Percentiles rank a stretch among this genome's conserved stretches.
Evolutionary conservation across 1,284 basidiomycete genomes (phyloP).

Genomic region (Cutaneotrichosporon arboriforme): DNA sequence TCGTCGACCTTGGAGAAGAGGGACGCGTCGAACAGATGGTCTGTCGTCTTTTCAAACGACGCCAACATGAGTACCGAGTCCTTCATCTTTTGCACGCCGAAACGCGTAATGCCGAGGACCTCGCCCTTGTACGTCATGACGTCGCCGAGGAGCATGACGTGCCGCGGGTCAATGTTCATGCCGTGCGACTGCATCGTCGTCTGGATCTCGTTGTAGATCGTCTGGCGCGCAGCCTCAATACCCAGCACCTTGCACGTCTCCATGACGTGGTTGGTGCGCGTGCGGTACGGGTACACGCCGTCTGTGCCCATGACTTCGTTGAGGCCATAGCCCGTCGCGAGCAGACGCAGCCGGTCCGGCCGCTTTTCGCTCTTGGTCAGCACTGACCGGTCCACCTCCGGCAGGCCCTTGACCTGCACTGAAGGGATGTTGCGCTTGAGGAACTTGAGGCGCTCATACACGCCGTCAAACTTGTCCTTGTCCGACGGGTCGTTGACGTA

Average conservation of each 20-base stretch:
- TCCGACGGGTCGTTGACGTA: constrained; percentile 22
- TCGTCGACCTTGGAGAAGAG: constrained; percentile 92
- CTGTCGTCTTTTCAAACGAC: constrained; percentile 98
- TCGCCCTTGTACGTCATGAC: constrained; percentile 99
- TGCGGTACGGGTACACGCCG: constrained; percentile 86
- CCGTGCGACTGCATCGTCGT: constrained; percentile 96
- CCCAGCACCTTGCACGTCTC: constrained; percentile 91
- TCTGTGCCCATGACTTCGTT: constrained; percentile 97
- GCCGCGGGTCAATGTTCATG: constrained; percentile 97
- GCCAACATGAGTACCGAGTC: constrained; percentile 99
- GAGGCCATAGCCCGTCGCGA: constrained; percentile 96
- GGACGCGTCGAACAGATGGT: constrained; percentile 97
- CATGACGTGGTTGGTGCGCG: constrained; percentile 95
- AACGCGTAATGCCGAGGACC: constrained; percentile 95
- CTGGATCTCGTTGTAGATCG: constrained; percentile 96
- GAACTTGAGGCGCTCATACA: constrained; percentile 77
- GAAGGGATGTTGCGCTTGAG: constrained; percentile 73
- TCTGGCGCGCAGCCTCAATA: constrained; percentile 91
- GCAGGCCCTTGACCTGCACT: constrained; percentile 88
- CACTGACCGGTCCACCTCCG: constrained; percentile 78
- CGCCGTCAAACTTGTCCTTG: constrained; percentile 55
- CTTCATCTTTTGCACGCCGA: constrained; percentile 99
- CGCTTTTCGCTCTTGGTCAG: constrained; percentile 86
- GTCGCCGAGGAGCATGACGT: constrained; percentile 97
- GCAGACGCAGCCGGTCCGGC: constrained; percentile 59